Percentiles rank a stretch among this genome's conserved stretches.
phyloP scores from a whole-genome alignment of 306 rosid species.

The Quercus rubra region DNA sequence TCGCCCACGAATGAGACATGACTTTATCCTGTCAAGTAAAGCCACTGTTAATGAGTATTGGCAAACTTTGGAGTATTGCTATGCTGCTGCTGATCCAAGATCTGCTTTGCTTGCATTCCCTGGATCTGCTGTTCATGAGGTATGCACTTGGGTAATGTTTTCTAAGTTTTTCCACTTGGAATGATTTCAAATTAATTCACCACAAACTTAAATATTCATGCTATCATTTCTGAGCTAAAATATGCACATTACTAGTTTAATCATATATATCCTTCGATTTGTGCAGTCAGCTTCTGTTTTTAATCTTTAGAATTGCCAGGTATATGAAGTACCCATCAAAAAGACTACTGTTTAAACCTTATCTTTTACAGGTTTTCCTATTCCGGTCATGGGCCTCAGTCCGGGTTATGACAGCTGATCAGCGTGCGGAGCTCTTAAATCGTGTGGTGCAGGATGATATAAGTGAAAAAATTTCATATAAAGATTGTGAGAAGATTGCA shows the following conservation, averaged over 20 bases:
- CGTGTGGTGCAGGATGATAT: conserved; percentile 47
- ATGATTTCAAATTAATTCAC: conserved; percentile 10
- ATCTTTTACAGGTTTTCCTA: conserved; percentile 51
- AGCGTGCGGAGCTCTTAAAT: conserved; percentile 71
- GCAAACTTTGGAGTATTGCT: conserved; percentile 84
- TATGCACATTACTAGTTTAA: background rate
- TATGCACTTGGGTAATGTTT: conserved; percentile 18
- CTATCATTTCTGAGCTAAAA: conserved; percentile 3
- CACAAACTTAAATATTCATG: conserved; percentile 4
- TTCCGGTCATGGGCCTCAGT: conserved; percentile 80
- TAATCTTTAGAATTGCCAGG: background rate
- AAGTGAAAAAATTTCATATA: conserved; percentile 56
- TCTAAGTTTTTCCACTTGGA: background rate
- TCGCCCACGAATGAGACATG: conserved; percentile 96
- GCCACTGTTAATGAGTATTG: conserved; percentile 87
- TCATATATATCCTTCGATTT: background rate
- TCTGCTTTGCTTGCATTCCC: conserved; percentile 91
- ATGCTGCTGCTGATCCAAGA: conserved; percentile 73
- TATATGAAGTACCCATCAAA: background rate
- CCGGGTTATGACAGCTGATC: conserved; percentile 81
- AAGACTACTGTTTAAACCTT: background rate
- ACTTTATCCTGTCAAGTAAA: conserved; percentile 70
- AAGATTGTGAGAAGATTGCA: conserved; percentile 76
- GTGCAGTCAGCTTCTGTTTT: background rate
- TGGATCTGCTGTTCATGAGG: conserved; percentile 88